Evolutionary conservation across 495 filamentous ascomycete genomes (phyloP).

Genomic region (Aspergillus incahuasiensis): DNA sequence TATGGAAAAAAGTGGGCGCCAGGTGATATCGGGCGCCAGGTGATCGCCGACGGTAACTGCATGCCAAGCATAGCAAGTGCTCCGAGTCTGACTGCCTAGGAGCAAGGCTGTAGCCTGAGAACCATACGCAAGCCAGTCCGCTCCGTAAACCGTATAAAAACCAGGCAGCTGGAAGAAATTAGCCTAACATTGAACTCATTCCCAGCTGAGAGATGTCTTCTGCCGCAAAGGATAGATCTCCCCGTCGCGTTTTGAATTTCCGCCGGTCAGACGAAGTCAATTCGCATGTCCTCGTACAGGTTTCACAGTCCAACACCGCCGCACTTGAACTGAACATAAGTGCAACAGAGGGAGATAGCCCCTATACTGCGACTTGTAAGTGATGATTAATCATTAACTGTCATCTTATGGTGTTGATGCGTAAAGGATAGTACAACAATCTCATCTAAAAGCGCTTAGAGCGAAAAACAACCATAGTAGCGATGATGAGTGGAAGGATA

Average conservation of each 20-base stretch:
- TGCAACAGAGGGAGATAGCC: conserved; percentile 63
- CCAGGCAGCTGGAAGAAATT: not conserved
- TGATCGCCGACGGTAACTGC: too few relatives aligned
- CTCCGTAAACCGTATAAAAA: too few relatives aligned
- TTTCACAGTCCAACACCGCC: conserved; percentile 40
- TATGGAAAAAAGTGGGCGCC: too few relatives aligned
- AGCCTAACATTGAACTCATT: not conserved
- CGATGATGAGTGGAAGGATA: conserved; percentile 53
- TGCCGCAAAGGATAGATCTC: conserved; percentile 5
- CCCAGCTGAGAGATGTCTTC: conserved; percentile 1
- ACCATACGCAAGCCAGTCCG: too few relatives aligned
- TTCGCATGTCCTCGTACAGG: conserved; percentile 55
- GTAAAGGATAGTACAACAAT: conserved; percentile 40
- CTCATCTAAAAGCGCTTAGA: conserved; percentile 39
- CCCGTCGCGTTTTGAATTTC: conserved; percentile 48
- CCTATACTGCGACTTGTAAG: conserved; percentile 56
- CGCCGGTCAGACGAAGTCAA: conserved; percentile 49
- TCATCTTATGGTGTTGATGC: not conserved
- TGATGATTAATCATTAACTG: not conserved
- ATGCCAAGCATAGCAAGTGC: too few relatives aligned
- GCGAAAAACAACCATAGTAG: conserved; percentile 50
- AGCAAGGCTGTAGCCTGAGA: too few relatives aligned
- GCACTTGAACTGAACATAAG: conserved; percentile 57
- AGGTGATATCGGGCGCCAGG: too few relatives aligned
- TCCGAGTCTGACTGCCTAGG: too few relatives aligned